These are phyloP conservation scores for Beauveria australis DNA, from an alignment of 2,329 filamentous ascomycete species.

Conservation along the genomic window DNA sequence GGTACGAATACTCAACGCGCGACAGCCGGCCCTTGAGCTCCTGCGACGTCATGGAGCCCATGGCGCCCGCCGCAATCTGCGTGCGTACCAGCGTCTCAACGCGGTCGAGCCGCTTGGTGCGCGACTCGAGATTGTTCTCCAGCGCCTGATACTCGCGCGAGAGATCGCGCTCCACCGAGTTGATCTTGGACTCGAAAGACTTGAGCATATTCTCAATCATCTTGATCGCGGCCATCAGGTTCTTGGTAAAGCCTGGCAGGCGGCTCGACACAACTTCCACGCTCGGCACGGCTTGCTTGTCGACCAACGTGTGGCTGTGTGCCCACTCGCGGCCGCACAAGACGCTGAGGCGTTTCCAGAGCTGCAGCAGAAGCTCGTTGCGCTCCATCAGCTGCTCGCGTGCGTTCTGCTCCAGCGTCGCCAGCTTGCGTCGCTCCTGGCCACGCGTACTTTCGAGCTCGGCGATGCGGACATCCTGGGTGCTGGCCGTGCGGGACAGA, in stretches of 20 bases:
- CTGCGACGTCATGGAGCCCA: constrained; percentile 35
- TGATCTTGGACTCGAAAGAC: constrained; percentile 72
- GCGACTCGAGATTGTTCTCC: constrained; percentile 69
- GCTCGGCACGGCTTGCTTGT: constrained; percentile 72
- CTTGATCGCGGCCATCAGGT: constrained; percentile 78
- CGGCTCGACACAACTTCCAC: constrained; percentile 80
- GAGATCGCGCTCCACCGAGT: constrained; percentile 80
- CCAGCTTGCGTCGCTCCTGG: constrained; percentile 69
- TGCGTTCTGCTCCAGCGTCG: constrained; percentile 67
- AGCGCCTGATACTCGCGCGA: constrained; percentile 83
- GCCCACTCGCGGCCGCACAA: constrained; percentile 90
- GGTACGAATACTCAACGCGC: constrained; percentile 52
- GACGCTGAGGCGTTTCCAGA: constrained; percentile 82
- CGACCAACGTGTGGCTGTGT: constrained; percentile 80
- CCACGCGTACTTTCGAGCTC: constrained; percentile 78
- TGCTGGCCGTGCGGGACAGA: constrained; percentile 74
- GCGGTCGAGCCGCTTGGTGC: constrained; percentile 78
- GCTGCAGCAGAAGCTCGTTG: constrained; percentile 75
- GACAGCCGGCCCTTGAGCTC: constrained; percentile 39
- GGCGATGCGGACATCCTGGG: constrained; percentile 73
- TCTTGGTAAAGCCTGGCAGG: constrained; percentile 82
- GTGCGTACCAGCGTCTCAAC: constrained; percentile 73
- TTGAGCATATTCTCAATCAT: constrained; percentile 74
- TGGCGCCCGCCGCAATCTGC: constrained; percentile 45
- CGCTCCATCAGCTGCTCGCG: constrained; percentile 84